Percentiles rank a stretch among this genome's conserved stretches.
phyloP scores from a whole-genome alignment of 108 stramenopile species.

The Aurantiochytrium sp. region DNA sequence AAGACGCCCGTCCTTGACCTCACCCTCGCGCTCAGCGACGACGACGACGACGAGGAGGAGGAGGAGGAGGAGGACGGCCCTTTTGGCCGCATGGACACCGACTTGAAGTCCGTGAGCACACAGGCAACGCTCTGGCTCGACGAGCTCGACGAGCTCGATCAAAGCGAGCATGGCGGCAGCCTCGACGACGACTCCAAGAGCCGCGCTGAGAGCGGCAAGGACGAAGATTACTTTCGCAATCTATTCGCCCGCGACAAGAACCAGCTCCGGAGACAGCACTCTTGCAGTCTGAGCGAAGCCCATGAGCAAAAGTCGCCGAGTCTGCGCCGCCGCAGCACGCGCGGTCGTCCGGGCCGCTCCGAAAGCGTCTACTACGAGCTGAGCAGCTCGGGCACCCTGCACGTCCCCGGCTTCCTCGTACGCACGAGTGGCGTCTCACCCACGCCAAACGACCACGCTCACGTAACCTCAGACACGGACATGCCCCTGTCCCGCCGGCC shows the following conservation, averaged over 20 bases:
- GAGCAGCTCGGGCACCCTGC: constrained; percentile 22
- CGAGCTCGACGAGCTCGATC: background rate
- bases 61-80: background rate
- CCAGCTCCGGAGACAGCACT: no score
- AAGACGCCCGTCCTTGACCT: background rate
- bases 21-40: background rate
- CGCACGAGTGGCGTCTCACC: background rate
- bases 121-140: background rate
- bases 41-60: background rate
- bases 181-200: no score
- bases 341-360: background rate
- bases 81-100: background rate
- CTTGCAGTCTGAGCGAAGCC: no score
- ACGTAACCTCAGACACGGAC: background rate
- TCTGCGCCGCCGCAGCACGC: background rate
- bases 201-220: background rate
- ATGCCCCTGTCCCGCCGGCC: background rate
- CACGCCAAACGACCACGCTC: background rate
- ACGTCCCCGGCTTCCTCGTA: background rate
- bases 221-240: no score
- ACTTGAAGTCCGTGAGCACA: background rate
- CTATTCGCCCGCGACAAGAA: no score
- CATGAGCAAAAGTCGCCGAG: background rate
- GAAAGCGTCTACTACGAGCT: background rate
- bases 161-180: background rate